Percentiles rank a stretch among this genome's conserved stretches.
Evolutionary conservation across 352 stramenopile species (phyloP).

Genomic region (Phytopythium litorale): DNA sequence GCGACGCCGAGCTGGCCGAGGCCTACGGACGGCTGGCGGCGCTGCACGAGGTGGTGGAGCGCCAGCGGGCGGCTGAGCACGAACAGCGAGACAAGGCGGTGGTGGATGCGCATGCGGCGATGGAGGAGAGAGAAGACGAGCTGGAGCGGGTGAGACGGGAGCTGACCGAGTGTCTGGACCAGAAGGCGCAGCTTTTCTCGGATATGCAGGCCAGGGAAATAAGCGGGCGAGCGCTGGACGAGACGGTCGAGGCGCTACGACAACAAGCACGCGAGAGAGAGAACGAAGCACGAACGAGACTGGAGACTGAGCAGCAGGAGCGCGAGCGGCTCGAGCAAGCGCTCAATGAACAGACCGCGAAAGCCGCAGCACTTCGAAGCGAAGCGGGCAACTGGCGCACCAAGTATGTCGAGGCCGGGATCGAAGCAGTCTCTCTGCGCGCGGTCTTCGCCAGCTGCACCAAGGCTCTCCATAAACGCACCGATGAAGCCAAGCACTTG

Average conservation of each 20-base stretch:
- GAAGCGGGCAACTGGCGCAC: neutral
- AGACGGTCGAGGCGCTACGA: neutral
- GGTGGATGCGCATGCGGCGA: neutral
- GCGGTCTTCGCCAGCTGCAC: neutral
- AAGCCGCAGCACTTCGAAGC: neutral
- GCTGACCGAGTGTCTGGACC: neutral
- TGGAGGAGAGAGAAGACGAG: neutral
- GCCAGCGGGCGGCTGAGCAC: neutral
- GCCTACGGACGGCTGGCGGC: neutral
- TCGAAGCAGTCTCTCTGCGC: neutral
- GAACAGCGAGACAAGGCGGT: neutral
- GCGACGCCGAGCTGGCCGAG: conserved; percentile 1
- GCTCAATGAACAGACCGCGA: neutral
- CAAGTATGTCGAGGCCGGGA: neutral
- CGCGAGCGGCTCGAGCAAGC: neutral
- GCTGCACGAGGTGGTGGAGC: neutral
- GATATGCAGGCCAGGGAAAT: neutral
- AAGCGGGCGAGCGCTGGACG: neutral
- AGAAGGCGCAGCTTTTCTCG: neutral
- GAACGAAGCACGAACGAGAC: neutral
- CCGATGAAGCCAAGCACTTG: neutral
- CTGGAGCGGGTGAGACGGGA: neutral
- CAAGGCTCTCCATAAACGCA: neutral
- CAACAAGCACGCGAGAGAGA: neutral
- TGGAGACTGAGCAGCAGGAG: neutral